phyloP scores from a whole-genome alignment of 2,329 filamentous ascomycete genomes.

The Scedosporium boydii region DNA sequence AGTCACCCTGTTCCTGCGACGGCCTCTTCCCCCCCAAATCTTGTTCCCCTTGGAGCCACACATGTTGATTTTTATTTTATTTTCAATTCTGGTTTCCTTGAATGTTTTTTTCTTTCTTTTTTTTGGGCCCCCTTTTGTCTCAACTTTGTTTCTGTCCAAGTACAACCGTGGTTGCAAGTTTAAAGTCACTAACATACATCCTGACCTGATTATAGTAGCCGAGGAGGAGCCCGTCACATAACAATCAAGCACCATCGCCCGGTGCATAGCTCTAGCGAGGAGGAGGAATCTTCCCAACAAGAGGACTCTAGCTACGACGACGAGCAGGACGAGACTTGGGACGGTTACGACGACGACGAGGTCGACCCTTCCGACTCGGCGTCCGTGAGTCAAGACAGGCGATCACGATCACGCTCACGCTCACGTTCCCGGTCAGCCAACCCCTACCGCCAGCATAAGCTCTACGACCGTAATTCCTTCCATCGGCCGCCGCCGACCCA shows the following conservation, averaged over 20 bases:
- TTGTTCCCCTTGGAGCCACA: conserved; percentile 1
- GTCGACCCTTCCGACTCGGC: conserved; percentile 49
- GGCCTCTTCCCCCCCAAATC: conserved; percentile 11
- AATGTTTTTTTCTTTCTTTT: too few species aligned
- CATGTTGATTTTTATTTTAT: neutral
- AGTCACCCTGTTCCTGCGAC: neutral
- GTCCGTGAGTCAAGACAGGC: conserved; percentile 30
- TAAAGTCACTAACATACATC: conserved; percentile 9
- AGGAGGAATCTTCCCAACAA: conserved; percentile 25
- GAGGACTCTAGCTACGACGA: conserved; percentile 20
- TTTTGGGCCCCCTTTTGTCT: conserved; percentile 2
- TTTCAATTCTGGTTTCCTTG: neutral
- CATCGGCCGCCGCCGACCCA: conserved; percentile 29
- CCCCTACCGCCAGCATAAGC: conserved; percentile 9
- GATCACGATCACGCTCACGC: conserved; percentile 14
- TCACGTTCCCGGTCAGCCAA: conserved; percentile 11
- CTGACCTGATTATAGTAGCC: conserved; percentile 9
- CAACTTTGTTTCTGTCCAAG: conserved; percentile 12
- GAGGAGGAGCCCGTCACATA: conserved; percentile 18
- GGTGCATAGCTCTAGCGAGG: conserved; percentile 17
- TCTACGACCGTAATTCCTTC: neutral
- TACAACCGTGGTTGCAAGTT: neutral
- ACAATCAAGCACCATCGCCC: conserved; percentile 25
- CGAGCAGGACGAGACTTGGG: conserved; percentile 14
- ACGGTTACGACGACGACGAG: conserved; percentile 25